Base-by-base conservation (phyloP, 2,329 filamentous ascomycete species). In the Tolypocladium nubicola region DNA sequence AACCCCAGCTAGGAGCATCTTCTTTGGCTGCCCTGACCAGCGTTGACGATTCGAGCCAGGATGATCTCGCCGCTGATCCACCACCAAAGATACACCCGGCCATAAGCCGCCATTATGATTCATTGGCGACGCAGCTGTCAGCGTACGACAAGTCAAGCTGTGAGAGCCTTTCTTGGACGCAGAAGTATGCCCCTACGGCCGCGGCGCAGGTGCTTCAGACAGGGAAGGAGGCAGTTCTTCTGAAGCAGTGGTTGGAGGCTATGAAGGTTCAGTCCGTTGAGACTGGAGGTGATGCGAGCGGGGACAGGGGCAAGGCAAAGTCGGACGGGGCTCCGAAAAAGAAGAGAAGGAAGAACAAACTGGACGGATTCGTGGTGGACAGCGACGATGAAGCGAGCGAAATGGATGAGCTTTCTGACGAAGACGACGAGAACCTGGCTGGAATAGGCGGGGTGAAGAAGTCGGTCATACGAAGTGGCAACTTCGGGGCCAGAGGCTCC, bases 61-160 rank as follows among this genome's bases (percentile, higher is more conserved):
- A 76, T 30, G 73, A 78, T 50, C 59, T 74, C 5, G 60, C 63
- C 0, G 56, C 57, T 19, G 58, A 59, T 16, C 53, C 62, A 53
- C 21, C 57, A 56, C 58, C 56, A 52, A 56, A 67, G 55, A 61
- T 67, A 5, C 86, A 91, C 68, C 77, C 85, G 13, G 81, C 83
- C 21, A 69, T 94, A 52, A 64, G 69, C 14, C 75, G 77, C 2
- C 74, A 90, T 2, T 89, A 85, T 64, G 69, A 76, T 3, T 76
- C 78, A 0, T 77, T 97, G 38, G 72, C 77, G 50, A 78, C 76
- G 1, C 78, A 78, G 0, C 76, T 92, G 14, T 92, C 89, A 5
- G 85, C 92, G 0, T 97, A 92, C 65, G 94, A 99, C 68, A 81
- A 75, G 60, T 88, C 86, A 10, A 80, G 79, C 54, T 96, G 88